Base-by-base conservation (phyloP, 1,139 yeast species). In the Candida sp. region DNA sequence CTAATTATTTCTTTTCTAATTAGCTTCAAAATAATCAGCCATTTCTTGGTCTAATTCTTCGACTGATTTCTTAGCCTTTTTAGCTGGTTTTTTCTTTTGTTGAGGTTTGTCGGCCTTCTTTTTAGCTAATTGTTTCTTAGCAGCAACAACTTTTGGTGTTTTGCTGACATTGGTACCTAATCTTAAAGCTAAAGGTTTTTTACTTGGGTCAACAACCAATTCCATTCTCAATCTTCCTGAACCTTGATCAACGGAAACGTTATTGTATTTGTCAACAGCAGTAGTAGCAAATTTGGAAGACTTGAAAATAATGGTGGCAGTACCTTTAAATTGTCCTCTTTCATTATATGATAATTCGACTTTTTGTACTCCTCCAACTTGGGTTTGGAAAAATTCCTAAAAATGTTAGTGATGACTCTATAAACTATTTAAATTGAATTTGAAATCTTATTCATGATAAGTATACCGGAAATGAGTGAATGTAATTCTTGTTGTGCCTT, bases 21-120 rank as follows among this genome's bases (percentile, higher is more conserved):
- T 37, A 21, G 39, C 8, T 37, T 37, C 79, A 53, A 86, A 85
- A 69, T 87, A 87, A 60, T 85, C 97, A 51, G 89, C 84, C 97
- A 90, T 90, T 72, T 87, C 95, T 63, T 87, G 90, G 66, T 93
- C 99, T 58, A 91, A 79, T 66, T 88, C 87, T 64, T 88, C 98
- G 49, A 91, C 80, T 40, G 93, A 81, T 73, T 87, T 88, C 78
- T 84, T 84, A 52, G 80, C 77, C 55, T 69, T 74, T 61, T 66
- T 73, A 43, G 64, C 68, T 42, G 68, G 66, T 49, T 60, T 62
- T 44, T 60, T 58, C 52, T 64, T 67, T 48, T 60, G 49, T 21
- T 49, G 65, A 48, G 56, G 60, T 49, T 58, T 60, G 29, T 57
- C 55, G 34, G 55, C 53, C 54, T 60, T 60, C 42, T 56, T 54